These are phyloP conservation scores for Apiospora hydei DNA, from an alignment of 2,329 filamentous ascomycete genomes.

Conservation along the genomic window DNA sequence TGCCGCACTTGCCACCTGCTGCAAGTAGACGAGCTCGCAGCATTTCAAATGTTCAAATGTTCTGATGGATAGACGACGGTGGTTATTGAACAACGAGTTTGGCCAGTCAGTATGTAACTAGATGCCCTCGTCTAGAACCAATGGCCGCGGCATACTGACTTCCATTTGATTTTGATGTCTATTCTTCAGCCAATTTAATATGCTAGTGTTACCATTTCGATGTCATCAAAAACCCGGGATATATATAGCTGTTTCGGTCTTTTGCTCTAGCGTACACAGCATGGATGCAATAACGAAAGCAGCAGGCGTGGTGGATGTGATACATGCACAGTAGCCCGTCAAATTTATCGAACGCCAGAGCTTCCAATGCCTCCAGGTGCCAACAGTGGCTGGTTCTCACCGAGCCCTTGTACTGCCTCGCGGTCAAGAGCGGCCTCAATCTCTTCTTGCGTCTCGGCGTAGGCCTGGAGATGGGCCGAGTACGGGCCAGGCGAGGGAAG, in stretches of 20 bases:
- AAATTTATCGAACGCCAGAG: constrained; percentile 39
- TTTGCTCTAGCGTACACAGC: not conserved
- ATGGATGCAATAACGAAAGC: not conserved
- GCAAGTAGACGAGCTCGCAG: not conserved
- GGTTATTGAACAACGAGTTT: not conserved
- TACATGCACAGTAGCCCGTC: not conserved
- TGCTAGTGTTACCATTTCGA: not conserved
- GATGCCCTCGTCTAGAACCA: not conserved
- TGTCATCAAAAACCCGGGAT: not conserved
- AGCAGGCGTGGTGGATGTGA: not conserved
- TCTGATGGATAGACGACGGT: not conserved
- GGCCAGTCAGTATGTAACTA: not conserved
- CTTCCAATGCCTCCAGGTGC: constrained; percentile 44
- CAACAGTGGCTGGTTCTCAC: constrained; percentile 45
- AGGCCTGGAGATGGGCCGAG: constrained; percentile 44
- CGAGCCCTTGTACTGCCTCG: constrained; percentile 43
- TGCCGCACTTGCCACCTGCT: not conserved
- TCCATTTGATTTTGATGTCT: not conserved
- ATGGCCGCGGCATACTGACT: not conserved
- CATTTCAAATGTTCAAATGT: no score
- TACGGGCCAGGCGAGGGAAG: constrained; percentile 44
- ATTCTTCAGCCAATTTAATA: not conserved
- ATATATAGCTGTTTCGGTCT: not conserved
- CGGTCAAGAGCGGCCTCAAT: constrained; percentile 44
- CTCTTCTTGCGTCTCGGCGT: constrained; percentile 45